Conservation (phyloP, 179 eudicot species). For the Silene coronaria region DNA sequence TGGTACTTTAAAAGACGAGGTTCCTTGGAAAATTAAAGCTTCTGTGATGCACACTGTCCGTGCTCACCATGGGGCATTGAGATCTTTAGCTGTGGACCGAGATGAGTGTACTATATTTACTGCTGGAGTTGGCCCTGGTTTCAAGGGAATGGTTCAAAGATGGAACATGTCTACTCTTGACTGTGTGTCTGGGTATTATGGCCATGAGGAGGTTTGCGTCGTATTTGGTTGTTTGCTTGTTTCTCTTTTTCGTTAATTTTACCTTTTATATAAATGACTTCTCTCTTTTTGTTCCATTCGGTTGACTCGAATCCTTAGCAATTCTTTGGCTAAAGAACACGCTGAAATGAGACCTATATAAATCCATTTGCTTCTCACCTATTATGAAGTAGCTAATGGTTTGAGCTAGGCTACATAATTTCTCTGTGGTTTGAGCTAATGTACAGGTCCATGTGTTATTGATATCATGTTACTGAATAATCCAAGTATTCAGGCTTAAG, state of each 20-base stretch:
- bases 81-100: constrained; percentile 70
- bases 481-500: neutral
- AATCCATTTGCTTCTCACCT: neutral
- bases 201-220: constrained; percentile 86
- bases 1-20: constrained; percentile 73
- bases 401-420: too few relatives aligned
- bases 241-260: constrained; percentile 3
- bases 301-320: neutral
- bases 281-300: neutral
- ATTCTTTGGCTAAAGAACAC: neutral
- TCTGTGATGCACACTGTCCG: constrained; percentile 71
- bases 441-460: neutral
- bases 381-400: neutral
- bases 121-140: constrained; percentile 94
- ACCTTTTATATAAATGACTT: neutral
- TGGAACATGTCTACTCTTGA: constrained; percentile 77
- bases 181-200: constrained; percentile 72
- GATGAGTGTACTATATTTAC: constrained; percentile 84
- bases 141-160: constrained; percentile 88
- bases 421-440: neutral
- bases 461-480: neutral
- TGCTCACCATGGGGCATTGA: constrained; percentile 87
- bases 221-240: neutral
- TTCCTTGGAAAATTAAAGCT: constrained; percentile 95
- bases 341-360: neutral